Conservation (phyloP, 2,329 filamentous ascomycete species). For the Penicillium brevicompactum region DNA sequence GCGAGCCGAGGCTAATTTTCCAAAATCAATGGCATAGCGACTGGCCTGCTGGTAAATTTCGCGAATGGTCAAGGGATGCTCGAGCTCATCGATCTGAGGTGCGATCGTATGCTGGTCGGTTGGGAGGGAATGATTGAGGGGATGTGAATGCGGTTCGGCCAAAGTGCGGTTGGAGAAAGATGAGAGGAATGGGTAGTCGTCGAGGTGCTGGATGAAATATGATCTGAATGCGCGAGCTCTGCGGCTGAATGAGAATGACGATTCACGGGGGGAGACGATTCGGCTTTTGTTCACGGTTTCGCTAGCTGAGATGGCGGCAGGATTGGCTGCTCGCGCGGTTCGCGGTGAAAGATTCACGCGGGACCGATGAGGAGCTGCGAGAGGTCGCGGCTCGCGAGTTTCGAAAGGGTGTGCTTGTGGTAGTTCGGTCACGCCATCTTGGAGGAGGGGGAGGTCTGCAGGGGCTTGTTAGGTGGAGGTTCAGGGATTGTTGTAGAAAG, state of each 20-base stretch:
- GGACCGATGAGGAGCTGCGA: constrained; percentile 11
- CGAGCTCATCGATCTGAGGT: neutral
- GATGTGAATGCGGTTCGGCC: constrained; percentile 4
- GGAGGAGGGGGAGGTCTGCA: constrained; percentile 30
- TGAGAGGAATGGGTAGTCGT: constrained; percentile 28
- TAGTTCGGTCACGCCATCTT: constrained; percentile 21
- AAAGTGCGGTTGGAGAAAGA: constrained; percentile 23
- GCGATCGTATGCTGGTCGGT: constrained; percentile 7
- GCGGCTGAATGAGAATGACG: constrained; percentile 31
- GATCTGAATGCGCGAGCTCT: constrained; percentile 34
- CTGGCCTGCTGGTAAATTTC: constrained; percentile 39
- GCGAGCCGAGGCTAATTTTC: constrained; percentile 6
- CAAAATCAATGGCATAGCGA: constrained; percentile 18
- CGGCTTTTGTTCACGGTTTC: constrained; percentile 26
- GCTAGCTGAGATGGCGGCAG: constrained; percentile 8
- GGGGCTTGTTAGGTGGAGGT: constrained; percentile 4
- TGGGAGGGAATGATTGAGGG: constrained; percentile 15
- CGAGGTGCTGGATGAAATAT: constrained; percentile 32
- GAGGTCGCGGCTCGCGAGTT: constrained; percentile 15
- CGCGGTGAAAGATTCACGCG: constrained; percentile 21
- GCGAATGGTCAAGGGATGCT: constrained; percentile 13
- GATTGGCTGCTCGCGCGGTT: constrained; percentile 10
- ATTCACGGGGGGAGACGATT: constrained; percentile 17
- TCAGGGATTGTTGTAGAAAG: neutral
- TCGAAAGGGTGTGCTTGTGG: constrained; percentile 9